Percentiles rank a stretch among this genome's conserved stretches.
Conservation (phyloP, 257 asterid species). For the Datura wrightii region DNA sequence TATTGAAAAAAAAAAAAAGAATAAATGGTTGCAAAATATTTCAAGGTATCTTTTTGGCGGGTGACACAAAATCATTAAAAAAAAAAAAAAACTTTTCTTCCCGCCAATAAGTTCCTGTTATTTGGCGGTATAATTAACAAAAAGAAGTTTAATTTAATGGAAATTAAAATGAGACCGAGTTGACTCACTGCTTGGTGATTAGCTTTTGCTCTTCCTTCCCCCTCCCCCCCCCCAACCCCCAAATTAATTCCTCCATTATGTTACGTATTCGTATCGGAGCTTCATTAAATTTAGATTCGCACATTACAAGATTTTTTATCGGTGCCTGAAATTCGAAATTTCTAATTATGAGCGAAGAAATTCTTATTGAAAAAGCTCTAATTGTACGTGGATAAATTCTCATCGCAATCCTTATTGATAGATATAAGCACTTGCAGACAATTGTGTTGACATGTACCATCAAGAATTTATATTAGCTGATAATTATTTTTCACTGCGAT, state of each 20-base stretch:
- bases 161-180: constrained; percentile 4
- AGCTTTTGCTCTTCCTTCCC: background rate
- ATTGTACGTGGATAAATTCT: no score
- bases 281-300: no score
- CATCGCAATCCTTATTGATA: background rate
- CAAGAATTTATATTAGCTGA: background rate
- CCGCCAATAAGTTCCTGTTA: constrained; percentile 23
- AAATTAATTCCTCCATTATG: no score
- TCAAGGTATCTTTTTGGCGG: background rate
- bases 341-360: background rate
- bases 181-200: background rate
- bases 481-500: background rate
- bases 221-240: no score
- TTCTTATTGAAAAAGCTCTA: no score
- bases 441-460: background rate
- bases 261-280: no score
- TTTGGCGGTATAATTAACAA: background rate
- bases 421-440: no score
- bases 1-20: background rate
- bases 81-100: background rate
- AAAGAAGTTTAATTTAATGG: background rate
- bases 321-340: background rate
- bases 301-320: no score
- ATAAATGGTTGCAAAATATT: background rate
- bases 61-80: constrained; percentile 9